A percentile compares a stretch with the other conserved stretches of the same genome.
Conservation (phyloP, 768 basidiomycete species). For the Tephrocybe sp. region DNA sequence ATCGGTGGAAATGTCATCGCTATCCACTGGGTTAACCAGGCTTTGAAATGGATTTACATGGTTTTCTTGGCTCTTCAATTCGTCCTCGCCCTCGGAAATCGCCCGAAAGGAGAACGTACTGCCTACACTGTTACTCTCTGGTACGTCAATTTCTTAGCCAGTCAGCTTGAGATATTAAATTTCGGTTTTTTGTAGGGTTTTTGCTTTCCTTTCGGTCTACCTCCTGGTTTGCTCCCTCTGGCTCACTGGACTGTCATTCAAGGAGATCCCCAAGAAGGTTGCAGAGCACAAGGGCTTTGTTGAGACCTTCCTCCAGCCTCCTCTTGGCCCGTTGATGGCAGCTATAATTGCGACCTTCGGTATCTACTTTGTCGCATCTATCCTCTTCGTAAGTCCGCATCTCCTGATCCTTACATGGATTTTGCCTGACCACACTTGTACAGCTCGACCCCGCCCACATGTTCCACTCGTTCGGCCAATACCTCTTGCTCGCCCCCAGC, state of each 20-base stretch:
- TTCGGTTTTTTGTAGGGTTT: slow-evolving; percentile 51
- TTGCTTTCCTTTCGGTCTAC: slow-evolving; percentile 81
- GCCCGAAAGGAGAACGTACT: slow-evolving; percentile 84
- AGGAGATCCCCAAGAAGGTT: slow-evolving; percentile 44
- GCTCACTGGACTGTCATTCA: slow-evolving; percentile 78
- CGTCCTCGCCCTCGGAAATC: slow-evolving; percentile 62
- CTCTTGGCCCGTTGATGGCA: slow-evolving; percentile 78
- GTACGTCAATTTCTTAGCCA: slow-evolving; percentile 32
- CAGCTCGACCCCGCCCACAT: slow-evolving; percentile 97
- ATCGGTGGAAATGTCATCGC: slow-evolving; percentile 71
- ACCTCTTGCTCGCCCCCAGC: slow-evolving; percentile 83
- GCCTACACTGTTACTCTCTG: slow-evolving; percentile 77
- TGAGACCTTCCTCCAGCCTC: slow-evolving; percentile 65
- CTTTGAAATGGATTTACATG: slow-evolving; percentile 87
- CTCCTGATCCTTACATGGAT: neutral
- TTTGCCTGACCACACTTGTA: neutral
- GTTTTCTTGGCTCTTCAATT: slow-evolving; percentile 70
- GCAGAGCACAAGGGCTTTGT: slow-evolving; percentile 56
- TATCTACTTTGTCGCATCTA: slow-evolving; percentile 78
- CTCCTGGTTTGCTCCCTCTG: slow-evolving; percentile 84
- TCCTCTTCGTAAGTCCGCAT: slow-evolving; percentile 68
- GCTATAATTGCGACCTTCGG: slow-evolving; percentile 90
- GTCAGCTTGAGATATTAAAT: neutral
- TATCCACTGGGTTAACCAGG: slow-evolving; percentile 85
- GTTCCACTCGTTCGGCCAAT: slow-evolving; percentile 92